Base-by-base conservation (phyloP, 2,329 filamentous ascomycete genomes). In the Aspergillus sp. region DNA sequence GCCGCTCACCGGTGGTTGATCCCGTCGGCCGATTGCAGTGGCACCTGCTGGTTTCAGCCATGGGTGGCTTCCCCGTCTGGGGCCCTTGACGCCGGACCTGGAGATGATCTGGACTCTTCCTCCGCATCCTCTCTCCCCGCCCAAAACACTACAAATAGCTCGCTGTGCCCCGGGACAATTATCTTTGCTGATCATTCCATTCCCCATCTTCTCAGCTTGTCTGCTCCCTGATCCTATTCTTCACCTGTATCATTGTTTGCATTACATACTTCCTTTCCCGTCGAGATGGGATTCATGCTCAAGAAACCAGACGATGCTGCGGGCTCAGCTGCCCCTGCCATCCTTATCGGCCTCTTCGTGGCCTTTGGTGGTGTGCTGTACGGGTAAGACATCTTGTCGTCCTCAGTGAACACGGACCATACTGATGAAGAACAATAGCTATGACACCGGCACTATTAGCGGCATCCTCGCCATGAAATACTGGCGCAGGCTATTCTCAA, bases 321-420 rank as follows among this genome's bases (percentile, higher is more conserved):
- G 31, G 82, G 82, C 64, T 79, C 79, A 52, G 78, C 82, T 34
- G 72, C 76, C 67, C 82, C 81, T 49, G 81, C 82, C 56, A 83
- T 84, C 67, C 43, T 85, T 15, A 83, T 87, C 73, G 85, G 84
- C 67, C 80, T 83, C 54, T 87, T 87, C 66, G 84, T 84, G 34
- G 82, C 84, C 17, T 86, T 86, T 72, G 84, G 84, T 63, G 84
- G 84, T 70, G 81, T 86, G 62, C 80, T 86, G 67, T 86, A 85
- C 69, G 84, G 84, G 64, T 86, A 70, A 23, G 75, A 80, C 34
- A 46, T 70, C 80, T 15, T 81, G 22, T n/a, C 1, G 49, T 17
- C 7, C 48, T 17, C 17, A 47, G 2, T 13, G 5, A 2, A 31
- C 45, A 11, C n/a, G 52, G 48, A 54, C 9, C 64, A 57, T 28